phyloP scores from a whole-genome alignment of 345 rosid species.

The Raphanus raphanistrum region DNA sequence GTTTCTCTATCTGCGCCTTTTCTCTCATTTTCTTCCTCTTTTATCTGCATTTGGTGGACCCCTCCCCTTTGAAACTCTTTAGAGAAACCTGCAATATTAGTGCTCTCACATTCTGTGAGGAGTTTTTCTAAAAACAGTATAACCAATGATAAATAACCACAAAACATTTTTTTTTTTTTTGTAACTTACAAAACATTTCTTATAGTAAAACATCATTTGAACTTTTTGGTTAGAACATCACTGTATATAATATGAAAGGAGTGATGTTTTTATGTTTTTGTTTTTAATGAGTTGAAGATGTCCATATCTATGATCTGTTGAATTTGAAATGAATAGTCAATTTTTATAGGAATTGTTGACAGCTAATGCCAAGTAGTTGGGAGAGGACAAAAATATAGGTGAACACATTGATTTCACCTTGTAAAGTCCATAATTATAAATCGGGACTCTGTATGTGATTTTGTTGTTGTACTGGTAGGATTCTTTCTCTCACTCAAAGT shows the following conservation, averaged over 20 bases:
- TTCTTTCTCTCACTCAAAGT: slow-evolving; percentile 17
- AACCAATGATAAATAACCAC: neutral
- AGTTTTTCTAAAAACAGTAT: neutral
- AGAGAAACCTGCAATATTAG: too few species aligned
- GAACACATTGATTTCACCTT: slow-evolving; percentile 29
- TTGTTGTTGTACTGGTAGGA: slow-evolving; percentile 1
- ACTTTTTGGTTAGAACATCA: neutral
- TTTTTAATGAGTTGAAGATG: neutral
- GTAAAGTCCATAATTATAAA: slow-evolving; percentile 19
- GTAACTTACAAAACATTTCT: too few species aligned
- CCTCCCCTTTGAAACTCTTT: too few species aligned
- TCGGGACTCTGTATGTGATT: neutral
- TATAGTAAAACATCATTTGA: neutral
- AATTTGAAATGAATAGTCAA: neutral
- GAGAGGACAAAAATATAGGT: slow-evolving; percentile 14
- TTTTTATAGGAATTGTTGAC: neutral
- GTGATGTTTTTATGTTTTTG: too few species aligned
- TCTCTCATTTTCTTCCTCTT: too few species aligned
- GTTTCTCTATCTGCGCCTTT: too few species aligned
- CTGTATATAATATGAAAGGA: neutral
- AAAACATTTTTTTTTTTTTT: too few species aligned
- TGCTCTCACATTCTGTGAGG: neutral
- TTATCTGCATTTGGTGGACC: too few species aligned
- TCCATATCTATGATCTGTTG: neutral
- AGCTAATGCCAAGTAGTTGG: slow-evolving; percentile 32